A percentile compares a stretch with the other conserved stretches of the same genome.
Conservation (phyloP, 495 filamentous ascomycete species). For the Chaetomium tenue region DNA sequence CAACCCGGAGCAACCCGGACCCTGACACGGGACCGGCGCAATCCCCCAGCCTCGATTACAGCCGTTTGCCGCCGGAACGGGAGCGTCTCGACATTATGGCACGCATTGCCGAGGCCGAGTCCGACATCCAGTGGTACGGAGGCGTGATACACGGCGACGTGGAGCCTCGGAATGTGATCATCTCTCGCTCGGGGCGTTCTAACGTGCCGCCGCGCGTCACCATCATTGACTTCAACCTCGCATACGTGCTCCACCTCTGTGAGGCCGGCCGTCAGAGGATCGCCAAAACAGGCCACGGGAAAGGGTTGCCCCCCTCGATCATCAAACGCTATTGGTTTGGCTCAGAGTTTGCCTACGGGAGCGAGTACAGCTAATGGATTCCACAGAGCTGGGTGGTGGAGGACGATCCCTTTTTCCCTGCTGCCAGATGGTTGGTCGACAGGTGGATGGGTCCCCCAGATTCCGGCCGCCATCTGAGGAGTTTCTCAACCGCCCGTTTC, state of each 20-base stretch:
- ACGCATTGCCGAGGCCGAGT: constrained; percentile 5
- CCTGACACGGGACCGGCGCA: not conserved
- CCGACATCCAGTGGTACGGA: not conserved
- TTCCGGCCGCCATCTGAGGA: constrained; percentile 1
- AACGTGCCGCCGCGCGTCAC: not conserved
- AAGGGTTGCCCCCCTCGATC: not conserved
- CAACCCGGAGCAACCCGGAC: not conserved
- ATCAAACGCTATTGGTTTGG: not conserved
- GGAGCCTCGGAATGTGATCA: constrained; percentile 13
- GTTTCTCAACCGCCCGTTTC: not conserved
- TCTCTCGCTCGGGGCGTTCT: not conserved
- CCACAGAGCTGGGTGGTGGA: not conserved
- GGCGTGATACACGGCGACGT: not conserved
- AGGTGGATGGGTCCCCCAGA: not conserved
- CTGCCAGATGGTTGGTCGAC: not conserved
- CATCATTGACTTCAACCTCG: constrained; percentile 13
- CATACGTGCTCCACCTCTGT: constrained; percentile 1
- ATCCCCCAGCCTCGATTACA: not conserved
- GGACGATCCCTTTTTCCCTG: not conserved
- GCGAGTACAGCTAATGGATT: constrained; percentile 1
- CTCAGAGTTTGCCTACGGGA: not conserved
- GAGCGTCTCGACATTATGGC: constrained; percentile 10
- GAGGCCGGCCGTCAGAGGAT: not conserved
- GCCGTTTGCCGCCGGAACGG: not conserved
- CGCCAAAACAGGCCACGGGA: not conserved